Evolutionary conservation across 805 yeast species (phyloP), one percentile per base, ranked within the genome.

Genomic region (Sugiyamaella floridensis): DNA sequence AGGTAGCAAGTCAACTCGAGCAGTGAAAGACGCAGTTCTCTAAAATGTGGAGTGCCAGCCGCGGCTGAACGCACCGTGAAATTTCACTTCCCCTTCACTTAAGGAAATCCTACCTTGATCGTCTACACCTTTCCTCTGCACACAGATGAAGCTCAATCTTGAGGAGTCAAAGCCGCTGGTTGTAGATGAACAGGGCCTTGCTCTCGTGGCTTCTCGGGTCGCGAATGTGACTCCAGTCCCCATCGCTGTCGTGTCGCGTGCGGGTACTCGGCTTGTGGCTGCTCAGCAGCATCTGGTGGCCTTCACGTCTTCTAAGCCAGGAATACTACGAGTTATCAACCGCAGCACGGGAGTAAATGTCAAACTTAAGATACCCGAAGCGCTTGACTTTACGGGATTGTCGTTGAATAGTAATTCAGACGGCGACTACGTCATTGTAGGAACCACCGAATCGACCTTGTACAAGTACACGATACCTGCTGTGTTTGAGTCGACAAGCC

Each of bases 281-380:
- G 60, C 62, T 18, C 57, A 52, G 19, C 48, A 47, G 14, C 34
- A 40, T 26, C 56, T 52, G 28, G 59, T 60, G 40, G 60, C 53
- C 15, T 60, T 59, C 47, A 52, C 62, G 1, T 50, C 62, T 1
- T 52, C 61, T 12, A 59, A 59, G 47, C 51, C 48, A 12, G 58
- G 62, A 10, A 34, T 51, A 20, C 29, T 60, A 15, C 46, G 62
- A 32, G 58, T 59, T n/a, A 57, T 60, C 34, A 45, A 32, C 37
- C 37, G 37, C 4, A 32, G 37, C 37, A 11, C 37, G n/a, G 37
- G 37, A 11, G 37, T 32, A 5, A 32, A 32, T 32, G 37, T 32
- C 37, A 32, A 32, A 11, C n/a, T 32, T 11, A 32, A 10, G n/a
- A 11, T 32, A 3, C 37, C 37, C n/a, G 37, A 32, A 32, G n/a